These are phyloP conservation scores for Eremothecium cymbalariae DNA, from an alignment of 1,139 yeast species.

Conservation along the genomic window DNA sequence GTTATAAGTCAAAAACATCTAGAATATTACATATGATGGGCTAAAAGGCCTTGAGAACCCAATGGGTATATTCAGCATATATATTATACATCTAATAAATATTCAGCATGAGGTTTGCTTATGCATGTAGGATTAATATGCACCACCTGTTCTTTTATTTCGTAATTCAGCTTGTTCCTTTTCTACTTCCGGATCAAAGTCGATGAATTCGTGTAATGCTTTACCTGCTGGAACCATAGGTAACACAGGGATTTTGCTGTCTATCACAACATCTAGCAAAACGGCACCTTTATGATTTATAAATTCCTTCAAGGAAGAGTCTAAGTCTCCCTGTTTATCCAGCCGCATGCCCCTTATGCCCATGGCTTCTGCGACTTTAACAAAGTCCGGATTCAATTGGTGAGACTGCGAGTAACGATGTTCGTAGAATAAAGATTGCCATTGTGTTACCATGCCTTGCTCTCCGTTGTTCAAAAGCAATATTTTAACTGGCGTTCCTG, in stretches of 20 bases:
- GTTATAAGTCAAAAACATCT: no score
- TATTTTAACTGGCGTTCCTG: conserved; percentile 80
- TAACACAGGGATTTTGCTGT: conserved; percentile 92
- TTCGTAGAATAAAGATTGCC: conserved; percentile 96
- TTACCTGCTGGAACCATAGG: conserved; percentile 99
- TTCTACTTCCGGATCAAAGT: conserved; percentile 75
- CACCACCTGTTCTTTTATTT: conserved; percentile 34
- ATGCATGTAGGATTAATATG: conserved; percentile 25
- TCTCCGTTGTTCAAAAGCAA: conserved; percentile 91
- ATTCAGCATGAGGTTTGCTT: no score
- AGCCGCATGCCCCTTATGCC: conserved; percentile 78
- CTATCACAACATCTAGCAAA: conserved; percentile 81
- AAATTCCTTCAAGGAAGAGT: conserved; percentile 59
- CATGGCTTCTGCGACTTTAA: conserved; percentile 91
- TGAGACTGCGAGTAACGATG: conserved; percentile 96
- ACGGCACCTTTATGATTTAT: conserved; percentile 77
- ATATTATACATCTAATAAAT: no score
- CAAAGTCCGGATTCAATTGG: conserved; percentile 87
- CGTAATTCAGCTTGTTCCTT: conserved; percentile 53
- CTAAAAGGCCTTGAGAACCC: no score
- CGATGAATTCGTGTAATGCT: conserved; percentile 85
- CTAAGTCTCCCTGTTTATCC: conserved; percentile 56
- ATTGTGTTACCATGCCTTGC: conserved; percentile 99
- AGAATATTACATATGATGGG: no score
- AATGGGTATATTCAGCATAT: no score